Conservation (phyloP, 495 filamentous ascomycete genomes). For the Podospora conica region DNA sequence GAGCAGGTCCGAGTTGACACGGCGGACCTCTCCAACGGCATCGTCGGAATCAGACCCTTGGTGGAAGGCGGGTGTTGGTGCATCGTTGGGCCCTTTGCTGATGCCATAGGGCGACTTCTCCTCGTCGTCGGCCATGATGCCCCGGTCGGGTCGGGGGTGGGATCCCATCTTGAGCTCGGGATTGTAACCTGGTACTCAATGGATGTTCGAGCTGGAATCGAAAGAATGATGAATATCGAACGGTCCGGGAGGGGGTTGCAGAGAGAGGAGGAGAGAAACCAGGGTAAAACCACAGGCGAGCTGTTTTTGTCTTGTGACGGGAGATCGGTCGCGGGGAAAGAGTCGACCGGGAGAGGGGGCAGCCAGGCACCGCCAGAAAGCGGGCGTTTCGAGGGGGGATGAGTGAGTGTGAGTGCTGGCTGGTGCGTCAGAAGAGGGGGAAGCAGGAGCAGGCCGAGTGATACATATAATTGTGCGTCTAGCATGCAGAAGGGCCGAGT, state of each 20-base stretch:
- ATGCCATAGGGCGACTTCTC: background rate
- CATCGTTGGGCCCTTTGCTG: background rate
- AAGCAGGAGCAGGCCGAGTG: background rate
- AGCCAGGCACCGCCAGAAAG: background rate
- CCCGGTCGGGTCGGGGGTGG: background rate
- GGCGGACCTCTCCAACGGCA: slow-evolving; percentile 16
- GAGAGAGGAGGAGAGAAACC: background rate
- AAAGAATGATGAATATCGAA: background rate
- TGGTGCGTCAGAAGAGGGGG: background rate
- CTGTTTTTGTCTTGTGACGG: background rate
- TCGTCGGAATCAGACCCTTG: background rate
- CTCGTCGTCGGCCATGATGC: background rate
- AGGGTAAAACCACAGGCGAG: background rate
- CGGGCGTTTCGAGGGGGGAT: background rate
- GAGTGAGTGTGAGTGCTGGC: background rate
- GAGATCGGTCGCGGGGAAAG: background rate
- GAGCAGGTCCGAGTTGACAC: background rate
- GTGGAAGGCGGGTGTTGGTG: background rate
- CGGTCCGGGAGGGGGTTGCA: background rate
- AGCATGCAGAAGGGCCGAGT: background rate
- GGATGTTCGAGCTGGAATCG: background rate
- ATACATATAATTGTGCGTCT: background rate
- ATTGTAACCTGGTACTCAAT: background rate
- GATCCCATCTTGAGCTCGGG: background rate
- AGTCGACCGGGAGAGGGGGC: background rate